Percentiles rank a stretch among this genome's conserved stretches.
phyloP scores from a whole-genome alignment of 768 basidiomycete genomes.

The Paxillus rubicundulus region DNA sequence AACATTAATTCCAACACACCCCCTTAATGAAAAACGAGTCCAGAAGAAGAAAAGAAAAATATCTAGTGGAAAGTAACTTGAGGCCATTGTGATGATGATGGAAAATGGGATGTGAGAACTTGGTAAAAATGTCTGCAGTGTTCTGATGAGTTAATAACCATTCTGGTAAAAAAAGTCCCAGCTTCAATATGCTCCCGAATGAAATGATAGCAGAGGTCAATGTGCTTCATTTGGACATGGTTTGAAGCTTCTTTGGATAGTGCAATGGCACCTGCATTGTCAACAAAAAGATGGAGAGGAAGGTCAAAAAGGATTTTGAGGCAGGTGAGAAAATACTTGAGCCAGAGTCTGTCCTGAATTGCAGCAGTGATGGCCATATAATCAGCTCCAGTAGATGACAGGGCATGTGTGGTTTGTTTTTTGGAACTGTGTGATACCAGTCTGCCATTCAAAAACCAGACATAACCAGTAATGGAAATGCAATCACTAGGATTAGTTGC shows the following conservation, averaged over 20 bases:
- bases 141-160: background rate
- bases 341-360: background rate
- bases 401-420: slow-evolving; percentile 11
- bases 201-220: slow-evolving; percentile 3
- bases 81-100: no score
- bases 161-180: background rate
- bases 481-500: slow-evolving; percentile 21
- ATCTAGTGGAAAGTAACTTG: no score
- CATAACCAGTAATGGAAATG: slow-evolving; percentile 28
- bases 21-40: no score
- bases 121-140: background rate
- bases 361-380: background rate
- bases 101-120: no score
- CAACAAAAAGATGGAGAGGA: background rate
- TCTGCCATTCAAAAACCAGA: slow-evolving; percentile 26
- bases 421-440: slow-evolving; percentile 33
- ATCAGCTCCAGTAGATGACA: background rate
- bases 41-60: no score
- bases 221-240: background rate
- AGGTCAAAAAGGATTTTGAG: background rate
- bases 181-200: background rate
- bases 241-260: background rate
- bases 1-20: no score
- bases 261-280: background rate
- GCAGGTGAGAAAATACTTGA: background rate